Percentiles rank a stretch among this genome's conserved stretches.
These are phyloP conservation scores for Manihot esculenta DNA, from an alignment of 441 rosid species.

Conservation along the genomic window DNA sequence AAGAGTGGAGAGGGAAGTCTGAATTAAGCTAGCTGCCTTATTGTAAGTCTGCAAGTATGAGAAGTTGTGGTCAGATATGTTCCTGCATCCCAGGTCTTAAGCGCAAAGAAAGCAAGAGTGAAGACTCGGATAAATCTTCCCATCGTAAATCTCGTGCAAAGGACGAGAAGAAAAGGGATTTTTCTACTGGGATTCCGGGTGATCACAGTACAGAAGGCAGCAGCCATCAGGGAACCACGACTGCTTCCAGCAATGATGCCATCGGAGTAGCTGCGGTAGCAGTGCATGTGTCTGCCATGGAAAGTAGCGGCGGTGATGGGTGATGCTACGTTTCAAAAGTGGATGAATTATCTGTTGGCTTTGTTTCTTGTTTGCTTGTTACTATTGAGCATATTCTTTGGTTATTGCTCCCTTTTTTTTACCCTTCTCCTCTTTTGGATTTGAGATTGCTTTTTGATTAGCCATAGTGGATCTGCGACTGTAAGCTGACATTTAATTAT, in stretches of 20 bases:
- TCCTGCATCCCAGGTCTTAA: slow-evolving; percentile 25
- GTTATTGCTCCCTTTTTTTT: too few relatives aligned
- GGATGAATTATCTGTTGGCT: not conserved
- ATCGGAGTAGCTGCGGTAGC: slow-evolving; percentile 20
- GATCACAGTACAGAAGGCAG: slow-evolving; percentile 16
- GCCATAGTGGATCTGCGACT: too few relatives aligned
- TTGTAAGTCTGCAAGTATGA: not conserved
- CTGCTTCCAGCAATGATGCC: slow-evolving; percentile 10
- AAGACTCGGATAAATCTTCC: slow-evolving; percentile 23
- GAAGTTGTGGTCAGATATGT: not conserved
- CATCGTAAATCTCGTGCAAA: slow-evolving; percentile 1
- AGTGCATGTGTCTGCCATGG: slow-evolving; percentile 23
- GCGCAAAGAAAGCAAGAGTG: slow-evolving; percentile 18
- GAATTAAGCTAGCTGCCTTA: not conserved
- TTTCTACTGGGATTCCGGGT: not conserved
- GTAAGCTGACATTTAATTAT: too few relatives aligned
- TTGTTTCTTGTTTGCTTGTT: not conserved
- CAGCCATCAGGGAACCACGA: not conserved
- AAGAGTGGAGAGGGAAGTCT: not conserved
- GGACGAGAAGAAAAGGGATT: not conserved
- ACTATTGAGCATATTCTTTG: not conserved
- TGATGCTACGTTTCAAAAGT: not conserved
- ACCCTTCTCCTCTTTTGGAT: too few relatives aligned
- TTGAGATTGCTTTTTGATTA: too few relatives aligned
- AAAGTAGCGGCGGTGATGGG: slow-evolving; percentile 23